phyloP scores from a whole-genome alignment of 116 monocot genomes.

The Papilionanthe hybrid region DNA sequence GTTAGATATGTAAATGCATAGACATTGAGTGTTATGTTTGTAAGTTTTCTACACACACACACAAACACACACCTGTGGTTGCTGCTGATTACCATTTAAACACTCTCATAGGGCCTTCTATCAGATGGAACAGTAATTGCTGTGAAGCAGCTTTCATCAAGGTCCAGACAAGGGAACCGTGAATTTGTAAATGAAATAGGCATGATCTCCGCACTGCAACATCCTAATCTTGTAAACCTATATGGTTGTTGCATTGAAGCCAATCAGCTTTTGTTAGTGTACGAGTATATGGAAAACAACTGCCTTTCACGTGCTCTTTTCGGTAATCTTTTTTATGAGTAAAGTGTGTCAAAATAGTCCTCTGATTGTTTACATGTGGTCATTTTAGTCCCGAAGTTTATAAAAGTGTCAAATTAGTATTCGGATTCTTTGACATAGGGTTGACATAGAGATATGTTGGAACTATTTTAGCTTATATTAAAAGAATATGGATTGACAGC shows the following conservation, averaged over 20 bases:
- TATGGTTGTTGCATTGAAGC: constrained; percentile 83
- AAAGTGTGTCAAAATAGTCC: no score
- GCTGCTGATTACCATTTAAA: neutral
- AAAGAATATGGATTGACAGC: no score
- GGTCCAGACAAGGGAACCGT: constrained; percentile 66
- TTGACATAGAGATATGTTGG: no score
- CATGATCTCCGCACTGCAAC: constrained; percentile 69
- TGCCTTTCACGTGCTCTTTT: constrained; percentile 71
- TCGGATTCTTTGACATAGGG: no score
- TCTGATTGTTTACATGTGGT: no score
- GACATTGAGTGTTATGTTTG: no score
- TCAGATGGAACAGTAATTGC: constrained; percentile 77
- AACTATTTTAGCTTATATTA: no score
- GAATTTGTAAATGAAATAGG: constrained; percentile 88
- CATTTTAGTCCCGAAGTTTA: no score
- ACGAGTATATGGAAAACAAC: constrained; percentile 88
- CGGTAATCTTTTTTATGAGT: constrained; percentile 23
- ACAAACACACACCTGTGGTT: neutral
- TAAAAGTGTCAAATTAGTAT: no score
- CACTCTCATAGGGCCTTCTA: constrained; percentile 45
- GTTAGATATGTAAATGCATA: no score
- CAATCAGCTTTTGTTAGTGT: constrained; percentile 64
- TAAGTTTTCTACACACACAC: neutral
- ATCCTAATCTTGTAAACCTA: constrained; percentile 77
- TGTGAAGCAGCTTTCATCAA: constrained; percentile 81